These are phyloP conservation scores for Geotrichum phurueaensis DNA, from an alignment of 1,139 yeast genomes.

Conservation along the genomic window DNA sequence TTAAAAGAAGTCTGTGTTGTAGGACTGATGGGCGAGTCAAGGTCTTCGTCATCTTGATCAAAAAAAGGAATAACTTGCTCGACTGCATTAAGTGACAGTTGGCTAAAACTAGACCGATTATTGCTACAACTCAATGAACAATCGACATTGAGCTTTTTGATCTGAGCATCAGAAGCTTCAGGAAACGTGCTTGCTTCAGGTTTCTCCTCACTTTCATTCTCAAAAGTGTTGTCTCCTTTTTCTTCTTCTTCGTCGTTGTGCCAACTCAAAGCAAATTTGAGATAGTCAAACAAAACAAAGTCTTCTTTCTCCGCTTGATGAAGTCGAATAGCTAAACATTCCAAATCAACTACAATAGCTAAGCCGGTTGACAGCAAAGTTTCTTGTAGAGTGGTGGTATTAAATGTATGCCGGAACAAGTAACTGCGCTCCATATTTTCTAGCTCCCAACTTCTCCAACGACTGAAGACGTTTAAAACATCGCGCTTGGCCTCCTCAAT, in stretches of 20 bases:
- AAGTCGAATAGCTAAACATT: conserved; percentile 30
- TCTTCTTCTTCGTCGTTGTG: neutral
- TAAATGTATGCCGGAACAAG: conserved; percentile 28
- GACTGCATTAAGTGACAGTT: conserved; percentile 20
- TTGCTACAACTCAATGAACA: conserved; percentile 22
- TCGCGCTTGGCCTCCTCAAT: conserved; percentile 44
- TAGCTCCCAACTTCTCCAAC: conserved; percentile 94
- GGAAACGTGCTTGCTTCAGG: neutral
- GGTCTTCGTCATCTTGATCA: neutral
- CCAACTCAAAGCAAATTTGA: conserved; percentile 23
- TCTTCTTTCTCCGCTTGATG: conserved; percentile 32
- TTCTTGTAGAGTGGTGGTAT: conserved; percentile 29
- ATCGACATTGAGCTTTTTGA: conserved; percentile 21
- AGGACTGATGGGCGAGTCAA: neutral
- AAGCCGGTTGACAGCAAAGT: conserved; percentile 28
- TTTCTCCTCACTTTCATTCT: conserved; percentile 5
- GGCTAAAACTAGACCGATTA: conserved; percentile 24
- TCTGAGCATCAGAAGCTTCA: neutral
- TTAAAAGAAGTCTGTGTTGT: neutral
- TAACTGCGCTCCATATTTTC: conserved; percentile 51
- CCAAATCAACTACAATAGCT: conserved; percentile 29
- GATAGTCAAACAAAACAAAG: conserved; percentile 33
- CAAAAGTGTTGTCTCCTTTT: conserved; percentile 1
- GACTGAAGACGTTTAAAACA: conserved; percentile 54
- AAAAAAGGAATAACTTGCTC: conserved; percentile 10